phyloP scores from a whole-genome alignment of 768 basidiomycete species.

The Lactarius evosmus region DNA sequence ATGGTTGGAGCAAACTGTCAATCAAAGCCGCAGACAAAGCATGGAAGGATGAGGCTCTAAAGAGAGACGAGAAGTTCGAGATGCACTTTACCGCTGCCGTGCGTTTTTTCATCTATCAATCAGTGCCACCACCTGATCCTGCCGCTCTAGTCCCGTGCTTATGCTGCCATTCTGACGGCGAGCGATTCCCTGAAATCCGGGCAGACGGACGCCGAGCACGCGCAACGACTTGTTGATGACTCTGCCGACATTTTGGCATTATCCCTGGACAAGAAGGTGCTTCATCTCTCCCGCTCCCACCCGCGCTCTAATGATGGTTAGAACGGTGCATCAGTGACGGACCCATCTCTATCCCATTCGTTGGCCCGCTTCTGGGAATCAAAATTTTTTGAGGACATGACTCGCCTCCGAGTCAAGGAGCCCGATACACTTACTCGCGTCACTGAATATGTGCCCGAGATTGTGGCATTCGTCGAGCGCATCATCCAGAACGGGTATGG shows the following conservation, averaged over 20 bases:
- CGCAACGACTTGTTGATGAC: conserved; percentile 61
- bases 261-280: conserved; percentile 71
- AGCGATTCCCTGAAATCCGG: conserved; percentile 43
- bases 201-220: conserved; percentile 41
- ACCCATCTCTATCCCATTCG: conserved; percentile 79
- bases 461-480: conserved; percentile 81
- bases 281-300: conserved; percentile 23
- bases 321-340: conserved; percentile 77
- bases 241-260: conserved; percentile 74
- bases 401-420: conserved; percentile 75
- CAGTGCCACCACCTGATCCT: conserved; percentile 14
- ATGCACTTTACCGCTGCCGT: conserved; percentile 84
- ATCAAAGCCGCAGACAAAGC: conserved; percentile 44
- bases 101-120: conserved; percentile 33
- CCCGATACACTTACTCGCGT: conserved; percentile 93
- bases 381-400: conserved; percentile 91
- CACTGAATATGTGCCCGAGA: conserved; percentile 95
- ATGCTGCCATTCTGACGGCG: conserved; percentile 53
- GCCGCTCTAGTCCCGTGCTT: conserved; percentile 43
- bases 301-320: conserved; percentile 34
- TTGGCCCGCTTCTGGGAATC: conserved; percentile 87
- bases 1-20: conserved; percentile 52
- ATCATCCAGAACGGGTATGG: conserved; percentile 86
- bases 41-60: conserved; percentile 71
- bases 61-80: conserved; percentile 86